Conservation (phyloP, 805 yeast genomes). For the Wickerhamiella kurtzmanii region DNA sequence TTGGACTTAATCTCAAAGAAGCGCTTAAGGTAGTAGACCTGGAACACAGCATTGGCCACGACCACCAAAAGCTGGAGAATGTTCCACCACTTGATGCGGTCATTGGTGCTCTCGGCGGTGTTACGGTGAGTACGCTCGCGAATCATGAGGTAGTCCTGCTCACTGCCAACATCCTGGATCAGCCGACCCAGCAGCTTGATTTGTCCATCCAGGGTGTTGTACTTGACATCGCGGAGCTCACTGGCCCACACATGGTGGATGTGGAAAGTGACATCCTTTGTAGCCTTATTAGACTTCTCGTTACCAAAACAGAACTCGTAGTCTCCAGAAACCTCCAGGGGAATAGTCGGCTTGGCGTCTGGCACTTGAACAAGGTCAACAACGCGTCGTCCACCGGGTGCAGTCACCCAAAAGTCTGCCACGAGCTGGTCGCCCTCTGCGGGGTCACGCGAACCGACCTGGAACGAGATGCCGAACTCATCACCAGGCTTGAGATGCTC, state of each 20-base stretch:
- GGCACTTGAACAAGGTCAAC: slow-evolving; percentile 43
- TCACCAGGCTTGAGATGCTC: slow-evolving; percentile 74
- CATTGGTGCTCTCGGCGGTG: slow-evolving; percentile 94
- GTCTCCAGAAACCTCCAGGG: slow-evolving; percentile 56
- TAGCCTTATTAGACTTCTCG: slow-evolving; percentile 55
- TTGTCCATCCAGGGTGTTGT: slow-evolving; percentile 74
- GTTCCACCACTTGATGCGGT: slow-evolving; percentile 97
- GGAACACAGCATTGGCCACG: slow-evolving; percentile 76
- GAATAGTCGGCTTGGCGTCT: slow-evolving; percentile 66
- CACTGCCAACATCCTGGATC: slow-evolving; percentile 80
- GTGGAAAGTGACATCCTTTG: slow-evolving; percentile 89
- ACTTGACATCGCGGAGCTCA: slow-evolving; percentile 57
- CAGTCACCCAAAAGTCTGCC: slow-evolving; percentile 47
- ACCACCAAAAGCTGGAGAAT: slow-evolving; percentile 80
- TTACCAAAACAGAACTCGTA: slow-evolving; percentile 85
- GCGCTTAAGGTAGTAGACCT: slow-evolving; percentile 82
- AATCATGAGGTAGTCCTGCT: slow-evolving; percentile 77
- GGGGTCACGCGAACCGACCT: slow-evolving; percentile 76
- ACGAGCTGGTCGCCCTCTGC: slow-evolving; percentile 25
- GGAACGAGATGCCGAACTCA: slow-evolving; percentile 77
- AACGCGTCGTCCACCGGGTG: slow-evolving; percentile 38
- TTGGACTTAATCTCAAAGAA: slow-evolving; percentile 91
- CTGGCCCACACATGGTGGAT: slow-evolving; percentile 78
- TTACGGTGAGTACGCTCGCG: slow-evolving; percentile 97
- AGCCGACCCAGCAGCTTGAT: slow-evolving; percentile 61